Conservation (phyloP, 495 filamentous ascomycete species). For the Entonaema liquescens region DNA sequence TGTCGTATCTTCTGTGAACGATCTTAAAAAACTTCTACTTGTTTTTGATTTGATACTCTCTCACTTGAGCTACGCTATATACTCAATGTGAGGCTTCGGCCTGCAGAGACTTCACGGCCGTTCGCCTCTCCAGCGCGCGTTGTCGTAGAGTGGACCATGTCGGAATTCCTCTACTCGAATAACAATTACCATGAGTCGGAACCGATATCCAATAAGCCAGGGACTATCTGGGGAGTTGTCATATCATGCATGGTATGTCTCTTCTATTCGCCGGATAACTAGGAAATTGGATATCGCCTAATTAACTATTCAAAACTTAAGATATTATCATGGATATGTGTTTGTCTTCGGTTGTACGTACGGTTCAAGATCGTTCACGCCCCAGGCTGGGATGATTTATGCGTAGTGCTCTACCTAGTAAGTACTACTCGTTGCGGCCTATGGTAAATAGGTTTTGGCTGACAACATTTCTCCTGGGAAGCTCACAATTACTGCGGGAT, state of each 20-base stretch:
- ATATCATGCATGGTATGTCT: constrained; percentile 42
- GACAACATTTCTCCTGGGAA: constrained; percentile 10
- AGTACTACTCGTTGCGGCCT: neutral
- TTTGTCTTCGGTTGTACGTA: constrained; percentile 42
- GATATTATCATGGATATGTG: constrained; percentile 44
- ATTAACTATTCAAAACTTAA: constrained; percentile 1
- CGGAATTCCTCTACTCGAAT: constrained; percentile 31
- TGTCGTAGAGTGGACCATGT: constrained; percentile 21
- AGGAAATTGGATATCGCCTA: too few species aligned
- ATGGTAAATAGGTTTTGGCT: neutral
- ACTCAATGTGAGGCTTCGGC: constrained; percentile 10
- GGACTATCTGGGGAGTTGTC: constrained; percentile 38
- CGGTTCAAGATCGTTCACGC: constrained; percentile 37
- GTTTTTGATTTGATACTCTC: constrained; percentile 15
- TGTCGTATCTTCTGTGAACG: neutral
- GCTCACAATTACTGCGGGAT: constrained; percentile 37
- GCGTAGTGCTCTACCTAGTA: constrained; percentile 45
- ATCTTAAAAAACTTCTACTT: neutral
- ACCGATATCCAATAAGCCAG: constrained; percentile 36
- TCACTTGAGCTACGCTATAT: constrained; percentile 1
- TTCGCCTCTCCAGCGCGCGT: neutral
- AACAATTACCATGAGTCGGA: constrained; percentile 42
- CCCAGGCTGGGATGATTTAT: constrained; percentile 49
- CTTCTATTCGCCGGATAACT: too few species aligned
- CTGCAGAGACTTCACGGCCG: constrained; percentile 1